phyloP scores from a whole-genome alignment of 371 early-diverging fungal species.

The Mycotypha africana region DNA sequence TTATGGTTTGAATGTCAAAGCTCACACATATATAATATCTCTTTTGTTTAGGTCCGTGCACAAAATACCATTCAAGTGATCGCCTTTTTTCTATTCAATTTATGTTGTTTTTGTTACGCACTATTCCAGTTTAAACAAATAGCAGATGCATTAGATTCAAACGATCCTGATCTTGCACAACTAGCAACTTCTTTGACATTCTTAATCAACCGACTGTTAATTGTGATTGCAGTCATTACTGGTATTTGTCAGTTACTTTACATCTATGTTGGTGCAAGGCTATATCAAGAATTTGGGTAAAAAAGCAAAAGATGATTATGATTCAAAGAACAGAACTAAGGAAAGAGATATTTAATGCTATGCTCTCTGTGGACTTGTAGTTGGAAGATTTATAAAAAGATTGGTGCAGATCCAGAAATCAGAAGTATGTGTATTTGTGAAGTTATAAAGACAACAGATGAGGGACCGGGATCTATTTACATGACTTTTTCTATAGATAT shows the following conservation, averaged over 20 bases:
- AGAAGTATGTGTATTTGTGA: conserved; percentile 49
- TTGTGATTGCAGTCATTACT: conserved; percentile 36
- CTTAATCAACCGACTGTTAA: conserved; percentile 28
- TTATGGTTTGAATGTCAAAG: too few relatives aligned
- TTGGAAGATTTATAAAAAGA: conserved; percentile 23
- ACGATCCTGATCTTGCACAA: conserved; percentile 2
- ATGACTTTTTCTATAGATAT: conserved; percentile 43
- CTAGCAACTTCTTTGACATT: conserved; percentile 5
- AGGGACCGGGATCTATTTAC: too few relatives aligned
- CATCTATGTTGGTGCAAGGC: conserved; percentile 36
- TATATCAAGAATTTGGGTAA: conserved; percentile 85
- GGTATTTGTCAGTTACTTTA: conserved; percentile 39
- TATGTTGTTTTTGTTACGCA: conserved; percentile 73
- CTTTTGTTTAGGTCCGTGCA: conserved; percentile 53
- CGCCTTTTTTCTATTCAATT: conserved; percentile 75
- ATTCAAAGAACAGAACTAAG: not conserved
- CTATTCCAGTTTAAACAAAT: conserved; percentile 64
- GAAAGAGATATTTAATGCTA: not conserved
- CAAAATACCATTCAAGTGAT: conserved; percentile 89
- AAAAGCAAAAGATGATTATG: not conserved
- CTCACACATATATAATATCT: not conserved
- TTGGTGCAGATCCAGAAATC: conserved; percentile 46
- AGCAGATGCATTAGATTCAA: conserved; percentile 23
- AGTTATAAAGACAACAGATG: not conserved
- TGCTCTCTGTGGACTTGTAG: not conserved